phyloP scores from a whole-genome alignment of 2,329 filamentous ascomycete genomes.

The Sarocladium oryzae region DNA sequence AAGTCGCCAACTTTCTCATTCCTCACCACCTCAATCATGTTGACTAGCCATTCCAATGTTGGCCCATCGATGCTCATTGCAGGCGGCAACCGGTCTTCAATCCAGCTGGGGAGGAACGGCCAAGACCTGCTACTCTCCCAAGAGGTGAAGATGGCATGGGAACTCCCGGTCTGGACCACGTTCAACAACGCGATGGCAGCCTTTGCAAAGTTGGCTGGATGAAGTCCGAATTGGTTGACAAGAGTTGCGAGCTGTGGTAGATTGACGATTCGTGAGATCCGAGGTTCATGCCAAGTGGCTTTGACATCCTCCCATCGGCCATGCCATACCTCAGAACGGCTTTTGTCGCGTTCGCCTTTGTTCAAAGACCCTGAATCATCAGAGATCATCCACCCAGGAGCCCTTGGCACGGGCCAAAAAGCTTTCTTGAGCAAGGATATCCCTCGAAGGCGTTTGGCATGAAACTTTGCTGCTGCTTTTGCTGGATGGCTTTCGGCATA shows the following conservation, averaged over 20 bases:
- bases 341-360: conserved; percentile 14
- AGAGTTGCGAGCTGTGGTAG: conserved; percentile 20
- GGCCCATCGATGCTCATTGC: conserved; percentile 31
- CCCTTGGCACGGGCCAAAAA: conserved; percentile 26
- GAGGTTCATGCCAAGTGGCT: conserved; percentile 22
- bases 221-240: conserved; percentile 15
- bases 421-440: conserved; percentile 25
- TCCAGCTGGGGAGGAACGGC: conserved; percentile 31
- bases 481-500: conserved; percentile 24
- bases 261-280: conserved; percentile 22
- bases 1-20: conserved; percentile 23
- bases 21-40: conserved; percentile 21
- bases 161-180: conserved; percentile 22
- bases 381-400: conserved; percentile 28
- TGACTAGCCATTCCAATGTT: conserved; percentile 29
- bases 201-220: conserved; percentile 24
- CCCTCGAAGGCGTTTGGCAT: conserved; percentile 25
- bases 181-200: conserved; percentile 28
- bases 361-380: conserved; percentile 19
- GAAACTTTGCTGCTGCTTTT: conserved; percentile 21
- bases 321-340: conserved; percentile 22
- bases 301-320: conserved; percentile 21
- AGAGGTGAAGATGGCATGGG: conserved; percentile 26
- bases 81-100: conserved; percentile 26
- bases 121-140: conserved; percentile 29